These are phyloP conservation scores for Solanum hybrid DNA, from an alignment of 305 asterid genomes.

Conservation along the genomic window DNA sequence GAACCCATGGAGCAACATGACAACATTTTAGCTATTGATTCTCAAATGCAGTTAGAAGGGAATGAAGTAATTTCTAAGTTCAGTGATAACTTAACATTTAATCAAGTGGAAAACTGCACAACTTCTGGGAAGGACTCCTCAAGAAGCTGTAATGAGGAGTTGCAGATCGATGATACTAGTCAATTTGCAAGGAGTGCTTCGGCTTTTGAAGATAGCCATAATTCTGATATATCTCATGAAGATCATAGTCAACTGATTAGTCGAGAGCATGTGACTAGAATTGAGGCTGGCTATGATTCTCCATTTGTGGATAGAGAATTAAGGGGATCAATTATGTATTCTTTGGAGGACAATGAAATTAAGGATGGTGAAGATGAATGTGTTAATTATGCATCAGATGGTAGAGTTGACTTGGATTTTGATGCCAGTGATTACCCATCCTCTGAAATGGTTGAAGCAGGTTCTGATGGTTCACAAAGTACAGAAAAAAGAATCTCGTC, in stretches of 20 bases:
- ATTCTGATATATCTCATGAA: conserved; percentile 31
- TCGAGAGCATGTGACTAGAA: conserved; percentile 19
- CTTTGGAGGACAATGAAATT: conserved; percentile 52
- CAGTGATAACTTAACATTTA: conserved; percentile 15
- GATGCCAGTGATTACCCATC: conserved; percentile 43
- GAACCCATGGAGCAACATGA: conserved; percentile 16
- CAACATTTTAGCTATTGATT: conserved; percentile 17
- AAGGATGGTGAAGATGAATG: conserved; percentile 41
- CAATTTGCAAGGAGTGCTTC: conserved; percentile 23
- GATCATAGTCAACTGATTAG: conserved; percentile 17
- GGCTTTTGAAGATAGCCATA: conserved; percentile 18
- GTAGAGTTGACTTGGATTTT: conserved; percentile 45
- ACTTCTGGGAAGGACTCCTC: conserved; percentile 21
- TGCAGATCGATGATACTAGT: conserved; percentile 20
- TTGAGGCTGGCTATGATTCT: conserved; percentile 64
- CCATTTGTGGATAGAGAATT: conserved; percentile 92
- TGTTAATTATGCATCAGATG: conserved; percentile 77
- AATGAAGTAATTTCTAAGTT: conserved; percentile 18
- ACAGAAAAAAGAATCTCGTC: conserved; percentile 21
- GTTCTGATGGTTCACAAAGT: conserved; percentile 47
- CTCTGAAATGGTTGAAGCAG: conserved; percentile 55
- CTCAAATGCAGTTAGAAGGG: neutral
- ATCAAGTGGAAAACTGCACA: conserved; percentile 10
- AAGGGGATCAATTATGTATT: conserved; percentile 44
- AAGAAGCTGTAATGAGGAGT: conserved; percentile 23